Evolutionary conservation across 2,329 filamentous ascomycete species (phyloP).

Genomic region (Penicillium concentricum): DNA sequence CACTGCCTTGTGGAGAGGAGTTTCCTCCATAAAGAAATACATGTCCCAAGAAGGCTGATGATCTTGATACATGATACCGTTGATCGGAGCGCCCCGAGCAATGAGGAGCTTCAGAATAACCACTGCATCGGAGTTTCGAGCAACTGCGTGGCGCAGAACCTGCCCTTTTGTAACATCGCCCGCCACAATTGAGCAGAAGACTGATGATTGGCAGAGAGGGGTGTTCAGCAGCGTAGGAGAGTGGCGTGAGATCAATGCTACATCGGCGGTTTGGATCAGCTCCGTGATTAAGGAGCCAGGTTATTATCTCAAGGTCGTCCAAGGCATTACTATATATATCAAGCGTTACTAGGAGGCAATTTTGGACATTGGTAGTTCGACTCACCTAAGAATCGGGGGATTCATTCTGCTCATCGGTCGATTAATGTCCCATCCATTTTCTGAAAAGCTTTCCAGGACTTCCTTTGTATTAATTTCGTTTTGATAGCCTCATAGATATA

Average conservation of each 20-base stretch:
- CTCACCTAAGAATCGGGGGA: conserved; percentile 24
- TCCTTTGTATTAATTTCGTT: not conserved
- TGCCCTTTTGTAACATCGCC: conserved; percentile 22
- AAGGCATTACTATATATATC: conserved; percentile 17
- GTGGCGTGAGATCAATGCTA: conserved; percentile 23
- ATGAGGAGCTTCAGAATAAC: conserved; percentile 19
- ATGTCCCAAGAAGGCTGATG: conserved; percentile 16
- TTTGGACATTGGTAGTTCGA: not conserved
- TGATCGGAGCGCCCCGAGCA: conserved; percentile 17
- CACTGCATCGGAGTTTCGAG: conserved; percentile 15
- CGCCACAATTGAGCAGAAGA: conserved; percentile 19
- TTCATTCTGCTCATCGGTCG: conserved; percentile 17
- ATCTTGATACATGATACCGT: conserved; percentile 22
- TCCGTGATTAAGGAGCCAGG: conserved; percentile 28
- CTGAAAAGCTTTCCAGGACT: not conserved
- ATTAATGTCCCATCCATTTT: conserved; percentile 23
- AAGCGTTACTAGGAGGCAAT: not conserved
- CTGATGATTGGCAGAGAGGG: conserved; percentile 20
- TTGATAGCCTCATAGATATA: not conserved
- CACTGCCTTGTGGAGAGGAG: not conserved
- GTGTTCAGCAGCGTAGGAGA: conserved; percentile 23
- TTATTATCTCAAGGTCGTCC: conserved; percentile 22
- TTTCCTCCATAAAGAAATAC: not conserved
- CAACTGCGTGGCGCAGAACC: conserved; percentile 23
- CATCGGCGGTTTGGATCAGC: conserved; percentile 28